A percentile compares a stretch with the other conserved stretches of the same genome.
Evolutionary conservation across 495 filamentous ascomycete genomes (phyloP).

Genomic region (Choiromyces venosus): DNA sequence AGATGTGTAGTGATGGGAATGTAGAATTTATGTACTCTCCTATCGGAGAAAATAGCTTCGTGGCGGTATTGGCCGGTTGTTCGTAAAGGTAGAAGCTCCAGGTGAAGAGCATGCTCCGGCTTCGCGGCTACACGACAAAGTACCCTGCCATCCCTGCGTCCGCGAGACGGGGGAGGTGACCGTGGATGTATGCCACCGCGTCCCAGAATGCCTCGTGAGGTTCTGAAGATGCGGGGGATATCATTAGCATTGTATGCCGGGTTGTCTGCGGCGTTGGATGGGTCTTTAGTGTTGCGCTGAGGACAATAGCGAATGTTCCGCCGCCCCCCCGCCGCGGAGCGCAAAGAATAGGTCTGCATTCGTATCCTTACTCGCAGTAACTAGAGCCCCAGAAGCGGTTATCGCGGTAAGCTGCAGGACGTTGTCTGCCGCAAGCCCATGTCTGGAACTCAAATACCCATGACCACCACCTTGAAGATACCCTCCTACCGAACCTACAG

Average conservation of each 20-base stretch:
- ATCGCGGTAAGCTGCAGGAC: slow-evolving; percentile 60
- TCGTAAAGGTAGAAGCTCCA: slow-evolving; percentile 14
- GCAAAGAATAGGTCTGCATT: slow-evolving; percentile 64
- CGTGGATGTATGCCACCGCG: slow-evolving; percentile 48
- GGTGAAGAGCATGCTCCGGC: background rate
- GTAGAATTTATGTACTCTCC: slow-evolving; percentile 42
- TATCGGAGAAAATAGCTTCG: slow-evolving; percentile 37
- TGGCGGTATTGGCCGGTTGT: slow-evolving; percentile 32
- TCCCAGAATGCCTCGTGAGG: slow-evolving; percentile 45
- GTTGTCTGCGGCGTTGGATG: slow-evolving; percentile 46
- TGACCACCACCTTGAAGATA: slow-evolving; percentile 57
- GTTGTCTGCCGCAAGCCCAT: slow-evolving; percentile 59
- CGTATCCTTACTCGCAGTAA: slow-evolving; percentile 53
- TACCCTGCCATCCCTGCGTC: slow-evolving; percentile 49
- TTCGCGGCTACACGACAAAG: slow-evolving; percentile 44
- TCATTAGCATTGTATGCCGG: slow-evolving; percentile 45
- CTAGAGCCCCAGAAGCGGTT: slow-evolving; percentile 50
- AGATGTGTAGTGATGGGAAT: slow-evolving; percentile 46
- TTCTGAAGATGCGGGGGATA: slow-evolving; percentile 43
- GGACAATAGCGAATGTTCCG: slow-evolving; percentile 60
- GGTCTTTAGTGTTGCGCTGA: slow-evolving; percentile 53
- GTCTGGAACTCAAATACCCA: slow-evolving; percentile 49
- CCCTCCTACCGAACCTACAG: slow-evolving; percentile 51
- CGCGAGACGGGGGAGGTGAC: slow-evolving; percentile 45
- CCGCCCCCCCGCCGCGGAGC: slow-evolving; percentile 57